These are phyloP conservation scores for Trichoderma semiorbis DNA, from an alignment of 2,329 filamentous ascomycete genomes.

Conservation along the genomic window DNA sequence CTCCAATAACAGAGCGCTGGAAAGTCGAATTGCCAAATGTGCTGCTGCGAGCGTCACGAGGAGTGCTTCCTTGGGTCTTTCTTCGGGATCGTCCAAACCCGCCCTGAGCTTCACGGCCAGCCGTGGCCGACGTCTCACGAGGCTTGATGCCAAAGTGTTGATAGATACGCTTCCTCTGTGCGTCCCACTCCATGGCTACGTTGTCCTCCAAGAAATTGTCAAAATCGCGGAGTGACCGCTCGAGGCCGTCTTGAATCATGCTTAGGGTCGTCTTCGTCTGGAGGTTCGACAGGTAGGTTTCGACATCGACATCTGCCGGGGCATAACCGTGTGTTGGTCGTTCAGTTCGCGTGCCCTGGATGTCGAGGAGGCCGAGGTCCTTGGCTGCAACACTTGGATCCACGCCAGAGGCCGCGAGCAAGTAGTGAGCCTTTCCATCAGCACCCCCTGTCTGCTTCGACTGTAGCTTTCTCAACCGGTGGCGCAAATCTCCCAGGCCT, in stretches of 20 bases:
- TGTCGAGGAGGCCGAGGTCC: slow-evolving; percentile 77
- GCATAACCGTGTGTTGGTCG: slow-evolving; percentile 40
- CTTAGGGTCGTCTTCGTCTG: slow-evolving; percentile 87
- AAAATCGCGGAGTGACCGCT: slow-evolving; percentile 86
- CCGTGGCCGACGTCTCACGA: slow-evolving; percentile 44
- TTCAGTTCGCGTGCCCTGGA: slow-evolving; percentile 48
- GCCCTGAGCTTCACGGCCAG: slow-evolving; percentile 47
- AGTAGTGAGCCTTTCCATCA: slow-evolving; percentile 73
- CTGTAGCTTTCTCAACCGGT: slow-evolving; percentile 75
- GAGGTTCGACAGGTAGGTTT: slow-evolving; percentile 78
- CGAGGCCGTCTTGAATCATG: slow-evolving; percentile 88
- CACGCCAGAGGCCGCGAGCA: slow-evolving; percentile 89
- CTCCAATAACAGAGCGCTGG: slow-evolving; percentile 83
- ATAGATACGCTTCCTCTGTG: slow-evolving; percentile 88
- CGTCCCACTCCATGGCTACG: slow-evolving; percentile 92
- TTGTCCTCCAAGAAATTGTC: slow-evolving; percentile 93
- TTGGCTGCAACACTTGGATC: slow-evolving; percentile 81
- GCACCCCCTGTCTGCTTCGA: slow-evolving; percentile 53
- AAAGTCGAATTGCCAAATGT: slow-evolving; percentile 60
- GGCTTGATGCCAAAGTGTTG: slow-evolving; percentile 88
- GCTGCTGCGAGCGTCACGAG: slow-evolving; percentile 46
- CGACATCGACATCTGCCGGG: slow-evolving; percentile 62
- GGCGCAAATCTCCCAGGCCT: slow-evolving; percentile 84
- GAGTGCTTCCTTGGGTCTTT: slow-evolving; percentile 48
- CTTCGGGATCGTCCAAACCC: slow-evolving; percentile 59